Percentiles rank a stretch among this genome's conserved stretches.
Conservation (phyloP, 768 basidiomycete species). For the Tulasnella sp. region DNA sequence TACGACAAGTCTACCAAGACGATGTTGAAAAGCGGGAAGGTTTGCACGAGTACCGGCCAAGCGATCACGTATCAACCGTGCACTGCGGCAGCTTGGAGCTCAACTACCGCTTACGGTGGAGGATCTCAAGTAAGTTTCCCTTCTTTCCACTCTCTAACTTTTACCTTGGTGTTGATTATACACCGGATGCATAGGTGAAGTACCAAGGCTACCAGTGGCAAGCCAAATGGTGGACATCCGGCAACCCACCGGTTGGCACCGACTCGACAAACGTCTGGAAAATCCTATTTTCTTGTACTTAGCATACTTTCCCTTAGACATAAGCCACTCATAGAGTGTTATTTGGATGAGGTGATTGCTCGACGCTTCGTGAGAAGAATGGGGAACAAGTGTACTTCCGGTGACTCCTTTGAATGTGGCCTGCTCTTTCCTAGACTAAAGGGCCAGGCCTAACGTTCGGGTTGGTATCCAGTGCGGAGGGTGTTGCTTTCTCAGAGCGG, state of each 20-base stretch:
- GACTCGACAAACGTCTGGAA: constrained; percentile 28
- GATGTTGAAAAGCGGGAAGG: constrained; percentile 19
- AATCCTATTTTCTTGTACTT: constrained; percentile 24
- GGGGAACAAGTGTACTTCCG: background rate
- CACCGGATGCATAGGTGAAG: background rate
- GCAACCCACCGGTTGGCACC: constrained; percentile 12
- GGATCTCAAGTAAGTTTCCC: constrained; percentile 12
- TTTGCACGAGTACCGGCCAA: constrained; percentile 16
- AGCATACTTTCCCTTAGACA: background rate
- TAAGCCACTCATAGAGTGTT: background rate
- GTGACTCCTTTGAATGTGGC: background rate
- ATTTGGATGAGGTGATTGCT: background rate
- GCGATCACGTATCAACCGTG: constrained; percentile 25
- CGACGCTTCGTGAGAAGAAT: background rate
- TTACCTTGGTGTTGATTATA: background rate
- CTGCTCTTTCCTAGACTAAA: background rate
- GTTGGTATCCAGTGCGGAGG: background rate
- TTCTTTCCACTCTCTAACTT: background rate
- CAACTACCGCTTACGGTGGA: constrained; percentile 8
- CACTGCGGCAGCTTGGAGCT: constrained; percentile 12
- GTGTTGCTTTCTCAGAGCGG: background rate
- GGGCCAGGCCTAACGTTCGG: background rate
- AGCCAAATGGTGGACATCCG: constrained; percentile 27
- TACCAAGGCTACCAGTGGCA: constrained; percentile 29
- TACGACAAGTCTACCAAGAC: constrained; percentile 28